Percentiles rank a stretch among this genome's conserved stretches.
Conservation (phyloP, 305 asterid species). For the Solanum aculeatissimum region DNA sequence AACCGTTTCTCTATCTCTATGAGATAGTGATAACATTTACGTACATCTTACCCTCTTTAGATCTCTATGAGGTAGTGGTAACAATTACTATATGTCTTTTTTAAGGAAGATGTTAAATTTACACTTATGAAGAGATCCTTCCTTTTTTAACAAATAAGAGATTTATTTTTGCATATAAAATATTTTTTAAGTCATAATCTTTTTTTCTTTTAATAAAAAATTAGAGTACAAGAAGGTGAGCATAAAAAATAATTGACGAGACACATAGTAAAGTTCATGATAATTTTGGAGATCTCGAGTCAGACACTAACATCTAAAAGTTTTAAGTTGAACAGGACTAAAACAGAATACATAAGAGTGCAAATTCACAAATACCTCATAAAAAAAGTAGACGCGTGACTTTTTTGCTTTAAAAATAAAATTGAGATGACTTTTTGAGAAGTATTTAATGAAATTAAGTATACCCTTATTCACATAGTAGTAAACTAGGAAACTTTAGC, state of each 20-base stretch:
- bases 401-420: neutral
- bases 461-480: neutral
- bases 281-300: neutral
- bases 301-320: neutral
- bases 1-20: no score
- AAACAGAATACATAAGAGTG: neutral
- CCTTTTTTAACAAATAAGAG: neutral
- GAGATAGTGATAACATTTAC: rapidly evolving
- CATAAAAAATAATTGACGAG: neutral
- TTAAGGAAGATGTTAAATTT: neutral
- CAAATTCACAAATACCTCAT: neutral
- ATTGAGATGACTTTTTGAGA: neutral
- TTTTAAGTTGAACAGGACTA: neutral
- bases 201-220: no score
- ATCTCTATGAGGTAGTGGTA: no score
- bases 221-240: neutral
- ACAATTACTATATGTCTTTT: neutral
- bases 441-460: neutral
- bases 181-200: neutral
- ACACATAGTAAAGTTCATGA: neutral
- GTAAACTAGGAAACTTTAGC: neutral
- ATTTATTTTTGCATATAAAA: neutral
- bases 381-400: neutral
- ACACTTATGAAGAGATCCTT: no score
- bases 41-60: rapidly evolving